Percentiles rank a stretch among this genome's conserved stretches.
These are phyloP conservation scores for Asterionellopsis glacialis DNA, from an alignment of 108 stramenopile genomes.

Conservation along the genomic window DNA sequence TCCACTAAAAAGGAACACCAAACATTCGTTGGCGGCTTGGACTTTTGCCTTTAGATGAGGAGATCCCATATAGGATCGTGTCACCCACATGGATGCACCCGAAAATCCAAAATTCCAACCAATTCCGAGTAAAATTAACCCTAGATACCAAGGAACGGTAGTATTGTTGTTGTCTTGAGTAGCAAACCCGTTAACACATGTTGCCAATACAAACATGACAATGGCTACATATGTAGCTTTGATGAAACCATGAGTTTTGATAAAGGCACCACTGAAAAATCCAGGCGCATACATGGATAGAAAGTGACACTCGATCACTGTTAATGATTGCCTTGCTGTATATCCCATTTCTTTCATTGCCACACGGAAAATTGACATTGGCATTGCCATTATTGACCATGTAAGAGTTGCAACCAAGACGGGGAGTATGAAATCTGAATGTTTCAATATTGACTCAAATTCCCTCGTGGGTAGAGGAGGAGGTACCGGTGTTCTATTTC, in stretches of 20 bases:
- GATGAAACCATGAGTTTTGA: conserved; percentile 15
- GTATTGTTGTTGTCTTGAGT: not conserved
- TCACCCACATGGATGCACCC: conserved; percentile 27
- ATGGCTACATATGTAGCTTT: conserved; percentile 4
- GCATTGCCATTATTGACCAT: conserved; percentile 42
- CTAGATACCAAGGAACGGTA: conserved; percentile 18
- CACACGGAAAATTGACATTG: conserved; percentile 41
- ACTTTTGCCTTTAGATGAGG: conserved; percentile 25
- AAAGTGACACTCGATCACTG: conserved; percentile 43
- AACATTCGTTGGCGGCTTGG: conserved; percentile 39
- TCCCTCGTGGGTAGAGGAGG: too few species aligned
- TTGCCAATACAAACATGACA: not conserved
- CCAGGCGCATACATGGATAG: conserved; percentile 45
- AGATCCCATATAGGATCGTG: conserved; percentile 8
- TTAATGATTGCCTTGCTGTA: conserved; percentile 24
- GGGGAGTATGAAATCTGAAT: conserved; percentile 24
- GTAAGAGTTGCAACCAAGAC: conserved; percentile 11
- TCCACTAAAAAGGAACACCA: conserved; percentile 37
- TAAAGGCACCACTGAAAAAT: conserved; percentile 28
- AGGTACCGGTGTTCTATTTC: too few species aligned
- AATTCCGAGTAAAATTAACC: conserved; percentile 32
- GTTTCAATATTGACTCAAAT: conserved; percentile 10
- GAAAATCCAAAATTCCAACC: conserved; percentile 47
- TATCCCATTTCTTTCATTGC: conserved; percentile 35
- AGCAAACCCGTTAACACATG: conserved; percentile 4